phyloP scores from a whole-genome alignment of 2,329 filamentous ascomycete species.

The Colletotrichum tofieldiae region DNA sequence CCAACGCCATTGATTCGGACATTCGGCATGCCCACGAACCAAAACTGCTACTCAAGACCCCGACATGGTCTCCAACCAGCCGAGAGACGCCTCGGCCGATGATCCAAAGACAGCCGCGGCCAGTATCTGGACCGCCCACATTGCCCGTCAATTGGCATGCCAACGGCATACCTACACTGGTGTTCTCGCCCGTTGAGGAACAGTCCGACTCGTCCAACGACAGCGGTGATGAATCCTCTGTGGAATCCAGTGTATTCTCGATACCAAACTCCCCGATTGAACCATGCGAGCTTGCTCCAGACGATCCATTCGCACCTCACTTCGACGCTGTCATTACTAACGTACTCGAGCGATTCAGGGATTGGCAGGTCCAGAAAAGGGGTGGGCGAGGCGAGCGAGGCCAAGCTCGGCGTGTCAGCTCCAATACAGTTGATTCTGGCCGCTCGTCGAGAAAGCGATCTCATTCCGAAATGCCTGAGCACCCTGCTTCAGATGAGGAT shows the following conservation, averaged over 20 bases:
- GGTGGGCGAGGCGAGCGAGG: background rate
- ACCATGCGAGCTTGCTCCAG: background rate
- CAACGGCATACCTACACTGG: background rate
- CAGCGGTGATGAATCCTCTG: constrained; percentile 21
- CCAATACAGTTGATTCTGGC: constrained; percentile 17
- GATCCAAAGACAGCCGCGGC: background rate
- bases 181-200: constrained; percentile 1
- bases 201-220: constrained; percentile 9
- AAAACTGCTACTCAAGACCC: background rate
- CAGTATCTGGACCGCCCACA: background rate
- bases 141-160: background rate
- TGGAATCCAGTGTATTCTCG: constrained; percentile 33
- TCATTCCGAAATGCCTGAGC: constrained; percentile 2
- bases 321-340: background rate
- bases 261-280: constrained; percentile 21
- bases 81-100: background rate
- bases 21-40: background rate
- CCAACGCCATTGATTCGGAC: too few species aligned
- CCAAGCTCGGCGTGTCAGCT: background rate
- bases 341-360: constrained; percentile 1
- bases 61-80: background rate
- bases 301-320: constrained; percentile 22
- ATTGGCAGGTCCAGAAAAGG: constrained; percentile 9
- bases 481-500: background rate
- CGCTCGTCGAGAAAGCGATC: constrained; percentile 24